A percentile compares a stretch with the other conserved stretches of the same genome.
Conservation (phyloP, 306 rosid species). For the Cicer arietinum region DNA sequence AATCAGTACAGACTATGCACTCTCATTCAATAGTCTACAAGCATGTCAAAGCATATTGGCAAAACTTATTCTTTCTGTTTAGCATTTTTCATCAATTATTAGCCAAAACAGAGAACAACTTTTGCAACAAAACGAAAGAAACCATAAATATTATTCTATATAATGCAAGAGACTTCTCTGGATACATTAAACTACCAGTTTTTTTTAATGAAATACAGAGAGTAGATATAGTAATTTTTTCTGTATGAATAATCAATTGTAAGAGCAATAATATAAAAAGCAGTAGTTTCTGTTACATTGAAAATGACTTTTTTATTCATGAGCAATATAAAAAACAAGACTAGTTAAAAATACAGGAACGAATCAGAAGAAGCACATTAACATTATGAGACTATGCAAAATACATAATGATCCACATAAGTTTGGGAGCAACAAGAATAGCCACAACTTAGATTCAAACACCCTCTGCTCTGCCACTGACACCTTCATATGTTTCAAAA, state of each 20-base stretch:
- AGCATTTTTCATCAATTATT: not conserved
- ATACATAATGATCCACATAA: not conserved
- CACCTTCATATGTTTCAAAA: slow-evolving; percentile 13
- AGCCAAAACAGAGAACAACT: not conserved
- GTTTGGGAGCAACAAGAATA: not conserved
- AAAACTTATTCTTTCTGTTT: not conserved
- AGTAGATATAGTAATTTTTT: not conserved
- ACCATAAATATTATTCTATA: not conserved
- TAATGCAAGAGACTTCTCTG: not conserved
- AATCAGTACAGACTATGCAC: not conserved
- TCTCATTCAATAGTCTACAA: not conserved
- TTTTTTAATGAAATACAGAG: not conserved
- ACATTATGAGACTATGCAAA: not conserved
- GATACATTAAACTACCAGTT: not conserved
- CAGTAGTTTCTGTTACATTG: not conserved
- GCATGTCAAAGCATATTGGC: not conserved
- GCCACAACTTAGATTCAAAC: not conserved
- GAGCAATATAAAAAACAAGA: not conserved
- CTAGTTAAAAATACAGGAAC: not conserved
- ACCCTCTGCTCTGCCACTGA: not conserved
- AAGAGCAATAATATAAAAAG: not conserved
- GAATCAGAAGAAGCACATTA: not conserved
- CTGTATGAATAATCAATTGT: not conserved
- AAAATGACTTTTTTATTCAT: too few relatives aligned
- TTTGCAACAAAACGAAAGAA: not conserved